Evolutionary conservation across 495 filamentous ascomycete species (phyloP).

Genomic region (Sphaerosporella brunnea): DNA sequence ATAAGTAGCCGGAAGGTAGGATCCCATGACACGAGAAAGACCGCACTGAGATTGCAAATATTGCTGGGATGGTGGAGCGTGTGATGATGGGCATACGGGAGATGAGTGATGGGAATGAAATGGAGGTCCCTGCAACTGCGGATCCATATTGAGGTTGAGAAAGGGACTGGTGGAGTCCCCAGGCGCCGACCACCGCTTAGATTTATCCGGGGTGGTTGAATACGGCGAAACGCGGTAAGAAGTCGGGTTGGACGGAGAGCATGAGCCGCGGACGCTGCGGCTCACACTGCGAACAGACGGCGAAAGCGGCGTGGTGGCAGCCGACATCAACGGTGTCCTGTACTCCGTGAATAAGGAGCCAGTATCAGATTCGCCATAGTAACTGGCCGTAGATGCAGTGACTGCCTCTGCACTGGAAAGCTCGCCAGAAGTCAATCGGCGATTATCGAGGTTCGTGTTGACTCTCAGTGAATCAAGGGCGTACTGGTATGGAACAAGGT

Average conservation of each 20-base stretch:
- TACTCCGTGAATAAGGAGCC: not conserved
- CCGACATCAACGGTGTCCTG: not conserved
- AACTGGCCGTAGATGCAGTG: conserved; percentile 24
- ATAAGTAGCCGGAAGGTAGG: not conserved
- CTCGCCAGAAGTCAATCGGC: not conserved
- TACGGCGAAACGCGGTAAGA: not conserved
- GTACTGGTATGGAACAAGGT: conserved; percentile 22
- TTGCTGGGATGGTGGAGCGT: conserved; percentile 28
- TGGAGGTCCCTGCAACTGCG: conserved; percentile 21
- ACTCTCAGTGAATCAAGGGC: conserved; percentile 3
- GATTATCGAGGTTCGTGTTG: not conserved
- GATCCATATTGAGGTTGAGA: conserved; percentile 26
- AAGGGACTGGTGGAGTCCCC: not conserved
- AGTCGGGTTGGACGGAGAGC: not conserved
- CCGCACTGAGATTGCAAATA: conserved; percentile 32
- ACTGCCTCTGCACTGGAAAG: conserved; percentile 21
- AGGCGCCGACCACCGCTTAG: conserved; percentile 19
- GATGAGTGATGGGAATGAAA: conserved; percentile 38
- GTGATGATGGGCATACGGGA: conserved; percentile 36
- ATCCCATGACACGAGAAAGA: conserved; percentile 32
- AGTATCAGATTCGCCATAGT: not conserved
- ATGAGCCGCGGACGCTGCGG: not conserved
- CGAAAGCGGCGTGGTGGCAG: not conserved
- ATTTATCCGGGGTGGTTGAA: not conserved
- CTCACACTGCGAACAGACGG: not conserved